Conservation (phyloP, 768 basidiomycete species). For the Boletus subparvulus region DNA sequence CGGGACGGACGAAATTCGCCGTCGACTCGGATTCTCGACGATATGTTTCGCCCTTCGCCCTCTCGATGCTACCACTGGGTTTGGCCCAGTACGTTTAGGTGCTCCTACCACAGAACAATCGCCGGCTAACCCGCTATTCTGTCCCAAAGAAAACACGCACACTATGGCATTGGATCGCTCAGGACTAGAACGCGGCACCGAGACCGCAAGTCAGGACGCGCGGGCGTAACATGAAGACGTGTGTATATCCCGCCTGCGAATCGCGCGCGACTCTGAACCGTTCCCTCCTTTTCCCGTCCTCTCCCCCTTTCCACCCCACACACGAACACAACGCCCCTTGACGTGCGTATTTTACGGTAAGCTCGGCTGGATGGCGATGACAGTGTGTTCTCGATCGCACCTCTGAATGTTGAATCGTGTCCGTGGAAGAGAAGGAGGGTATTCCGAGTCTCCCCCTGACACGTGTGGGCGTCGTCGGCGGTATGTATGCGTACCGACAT, state of each 20-base stretch:
- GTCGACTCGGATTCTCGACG: slow-evolving; percentile 9
- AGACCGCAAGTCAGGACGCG: neutral
- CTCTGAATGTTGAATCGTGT: neutral
- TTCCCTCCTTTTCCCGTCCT: neutral
- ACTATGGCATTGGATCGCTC: neutral
- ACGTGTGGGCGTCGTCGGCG: slow-evolving; percentile 11
- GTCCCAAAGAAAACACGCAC: neutral
- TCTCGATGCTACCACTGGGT: neutral
- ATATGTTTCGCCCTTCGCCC: neutral
- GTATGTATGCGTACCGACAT: neutral
- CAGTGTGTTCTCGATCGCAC: neutral
- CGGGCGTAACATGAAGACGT: neutral
- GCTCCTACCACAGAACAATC: neutral
- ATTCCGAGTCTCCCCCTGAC: slow-evolving; percentile 13
- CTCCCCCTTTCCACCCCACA: neutral
- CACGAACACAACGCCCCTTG: neutral
- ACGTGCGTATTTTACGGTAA: neutral
- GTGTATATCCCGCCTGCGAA: neutral
- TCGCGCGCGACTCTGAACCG: slow-evolving; percentile 12
- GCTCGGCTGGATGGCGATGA: neutral
- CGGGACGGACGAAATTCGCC: neutral
- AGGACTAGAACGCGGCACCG: neutral
- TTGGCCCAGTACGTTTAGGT: neutral
- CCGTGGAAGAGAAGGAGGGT: slow-evolving; percentile 1
- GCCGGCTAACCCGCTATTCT: neutral